phyloP scores from a whole-genome alignment of 2,329 filamentous ascomycete species.

The Fusarium sp. region DNA sequence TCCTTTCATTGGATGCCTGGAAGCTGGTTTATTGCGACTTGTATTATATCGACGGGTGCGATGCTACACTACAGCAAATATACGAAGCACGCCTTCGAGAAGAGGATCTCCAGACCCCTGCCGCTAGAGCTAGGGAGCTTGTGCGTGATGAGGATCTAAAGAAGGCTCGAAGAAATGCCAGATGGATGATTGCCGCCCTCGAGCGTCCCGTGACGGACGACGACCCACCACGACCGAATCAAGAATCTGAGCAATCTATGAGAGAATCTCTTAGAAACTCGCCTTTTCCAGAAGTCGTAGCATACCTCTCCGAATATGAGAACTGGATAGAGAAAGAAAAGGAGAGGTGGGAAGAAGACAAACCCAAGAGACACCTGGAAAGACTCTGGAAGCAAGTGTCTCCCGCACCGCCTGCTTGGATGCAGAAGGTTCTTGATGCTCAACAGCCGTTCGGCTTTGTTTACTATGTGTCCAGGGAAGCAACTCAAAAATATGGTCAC shows the following conservation, averaged over 20 bases:
- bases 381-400: slow-evolving; percentile 26
- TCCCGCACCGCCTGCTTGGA: slow-evolving; percentile 29
- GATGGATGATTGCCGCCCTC: neutral
- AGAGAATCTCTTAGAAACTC: too few relatives aligned
- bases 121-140: neutral
- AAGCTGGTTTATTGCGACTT: neutral
- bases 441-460: slow-evolving; percentile 24
- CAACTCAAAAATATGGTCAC: neutral
- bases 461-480: slow-evolving; percentile 26
- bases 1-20: neutral
- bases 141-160: accelerated
- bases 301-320: too few relatives aligned
- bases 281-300: too few relatives aligned
- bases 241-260: too few relatives aligned
- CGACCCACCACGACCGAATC: too few relatives aligned
- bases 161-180: neutral
- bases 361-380: neutral
- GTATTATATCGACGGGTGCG: neutral
- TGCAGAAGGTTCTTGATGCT: slow-evolving; percentile 19
- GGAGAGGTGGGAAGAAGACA: accelerated
- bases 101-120: neutral
- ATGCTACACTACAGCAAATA: neutral
- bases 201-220: accelerated
- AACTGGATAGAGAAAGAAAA: too few relatives aligned
- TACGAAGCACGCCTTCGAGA: neutral